Evolutionary conservation across 495 filamentous ascomycete genomes (phyloP).

Genomic region (Beverwykella pulmonaria): DNA sequence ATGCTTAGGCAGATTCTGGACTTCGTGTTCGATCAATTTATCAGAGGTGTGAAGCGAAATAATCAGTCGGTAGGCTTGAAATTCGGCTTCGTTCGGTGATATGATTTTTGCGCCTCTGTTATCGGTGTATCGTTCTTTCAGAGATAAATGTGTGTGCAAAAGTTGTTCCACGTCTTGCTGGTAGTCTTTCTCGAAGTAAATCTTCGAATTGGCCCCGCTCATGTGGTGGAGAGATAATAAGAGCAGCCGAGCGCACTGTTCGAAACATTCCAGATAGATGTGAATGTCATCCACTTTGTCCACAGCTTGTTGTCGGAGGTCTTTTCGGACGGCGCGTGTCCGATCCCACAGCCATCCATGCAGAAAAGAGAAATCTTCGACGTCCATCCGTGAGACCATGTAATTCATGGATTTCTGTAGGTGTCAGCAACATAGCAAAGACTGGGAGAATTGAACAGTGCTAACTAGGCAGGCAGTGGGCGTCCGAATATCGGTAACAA

Average conservation of each 20-base stretch:
- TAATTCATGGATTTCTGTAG: conserved; percentile 71
- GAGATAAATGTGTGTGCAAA: conserved; percentile 79
- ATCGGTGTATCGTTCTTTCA: conserved; percentile 75
- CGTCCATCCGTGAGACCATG: conserved; percentile 68
- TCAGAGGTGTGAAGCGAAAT: conserved; percentile 73
- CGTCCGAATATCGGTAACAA: conserved; percentile 90
- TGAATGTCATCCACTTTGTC: conserved; percentile 67
- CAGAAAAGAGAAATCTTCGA: conserved; percentile 11
- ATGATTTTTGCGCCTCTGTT: conserved; percentile 60
- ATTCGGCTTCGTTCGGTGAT: conserved; percentile 81
- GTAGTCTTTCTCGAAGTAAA: conserved; percentile 59
- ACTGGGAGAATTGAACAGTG: not conserved
- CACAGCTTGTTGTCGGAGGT: conserved; percentile 72
- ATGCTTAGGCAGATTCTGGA: conserved; percentile 69
- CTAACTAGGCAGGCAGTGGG: conserved; percentile 64
- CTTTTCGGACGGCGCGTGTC: conserved; percentile 86
- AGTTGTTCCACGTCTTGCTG: conserved; percentile 94
- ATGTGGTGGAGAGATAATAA: conserved; percentile 85
- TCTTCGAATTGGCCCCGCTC: conserved; percentile 61
- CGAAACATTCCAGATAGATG: conserved; percentile 75
- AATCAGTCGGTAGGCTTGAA: conserved; percentile 85
- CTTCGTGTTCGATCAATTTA: conserved; percentile 69
- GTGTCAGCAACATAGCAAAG: not conserved
- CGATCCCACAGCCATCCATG: conserved; percentile 74
- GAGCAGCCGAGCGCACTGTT: conserved; percentile 89